Evolutionary conservation across 169 alveolate species (phyloP), one percentile per base, ranked within the genome.

Genomic region (Eimeria acervulina): DNA sequence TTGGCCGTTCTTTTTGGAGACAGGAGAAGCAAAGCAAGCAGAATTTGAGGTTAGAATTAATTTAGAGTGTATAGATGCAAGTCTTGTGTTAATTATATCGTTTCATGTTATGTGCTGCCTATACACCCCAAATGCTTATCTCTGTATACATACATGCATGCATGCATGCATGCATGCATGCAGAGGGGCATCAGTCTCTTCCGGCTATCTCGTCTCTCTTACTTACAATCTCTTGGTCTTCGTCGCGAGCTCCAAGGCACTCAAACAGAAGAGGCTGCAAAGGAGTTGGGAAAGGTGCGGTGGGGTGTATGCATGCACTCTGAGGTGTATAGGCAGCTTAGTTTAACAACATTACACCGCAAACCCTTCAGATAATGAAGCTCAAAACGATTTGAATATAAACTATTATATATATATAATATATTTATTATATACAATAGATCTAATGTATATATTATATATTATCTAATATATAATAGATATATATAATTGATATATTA

Each of bases 161-260:
- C 15, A 55, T 55, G 66, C 15, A 40, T 26, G 81, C 8, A 2
- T 26, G 40, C 23, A 23, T 44, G 70, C 90, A 80, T 47, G 38
- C 90, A 80, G 90, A 52, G 90, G 90, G 90, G 90, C 90, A 66
- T 80, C 23, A 8, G 17, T 6, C 23, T 80, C 63, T 80, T 80
- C 42, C 28, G 90, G 68, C 23, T 36, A 2, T 28, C 40, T 70
- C 40, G 10, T 12, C 40, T 59, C 12, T 8, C 90, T 26, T 40
- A 21, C 12, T 31, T 80, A 26, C 44, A 80, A 26, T 4, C 59
- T 23, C 68, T 80, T 7, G 90, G 90, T 21, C 90, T 80, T 12
- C 90, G 90, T 26, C 90, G 90, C 6, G 90, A 80, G 68, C 90
- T 80, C 17, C 66, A 59, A 36, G 90, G 90, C 2, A 26, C 90